A percentile compares a stretch with the other conserved stretches of the same genome.
These are phyloP conservation scores for Xylariales sp. DNA, from an alignment of 2,329 filamentous ascomycete species.

Conservation along the genomic window DNA sequence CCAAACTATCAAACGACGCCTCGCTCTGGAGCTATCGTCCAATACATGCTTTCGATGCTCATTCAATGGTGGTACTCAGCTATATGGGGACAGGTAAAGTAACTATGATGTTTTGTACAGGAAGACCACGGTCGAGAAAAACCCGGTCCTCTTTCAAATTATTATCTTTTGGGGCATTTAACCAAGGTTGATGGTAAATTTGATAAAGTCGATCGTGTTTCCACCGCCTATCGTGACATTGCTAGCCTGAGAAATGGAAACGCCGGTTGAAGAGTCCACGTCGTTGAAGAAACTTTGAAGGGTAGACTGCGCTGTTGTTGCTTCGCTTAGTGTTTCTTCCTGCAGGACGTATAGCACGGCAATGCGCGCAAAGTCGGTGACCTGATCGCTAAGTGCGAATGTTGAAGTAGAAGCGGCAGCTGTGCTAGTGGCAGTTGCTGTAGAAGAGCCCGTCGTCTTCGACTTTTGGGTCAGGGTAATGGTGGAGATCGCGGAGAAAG, in stretches of 20 bases:
- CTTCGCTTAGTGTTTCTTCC: constrained; percentile 43
- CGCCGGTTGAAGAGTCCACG: constrained; percentile 23
- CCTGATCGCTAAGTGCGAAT: constrained; percentile 50
- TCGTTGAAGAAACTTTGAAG: constrained; percentile 52
- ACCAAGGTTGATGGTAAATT: constrained; percentile 35
- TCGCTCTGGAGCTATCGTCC: constrained; percentile 4
- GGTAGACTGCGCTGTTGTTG: constrained; percentile 47
- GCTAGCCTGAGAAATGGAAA: constrained; percentile 29
- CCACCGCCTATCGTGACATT: constrained; percentile 37
- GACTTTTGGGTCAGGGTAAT: constrained; percentile 2
- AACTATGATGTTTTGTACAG: constrained; percentile 6
- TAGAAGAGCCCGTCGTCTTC: constrained; percentile 13
- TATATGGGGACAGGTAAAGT: background rate
- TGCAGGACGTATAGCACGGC: constrained; percentile 60
- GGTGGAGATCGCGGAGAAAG: constrained; percentile 11
- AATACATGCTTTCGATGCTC: constrained; percentile 4
- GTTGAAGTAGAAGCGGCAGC: constrained; percentile 21
- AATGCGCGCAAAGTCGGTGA: constrained; percentile 60
- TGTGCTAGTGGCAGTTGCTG: constrained; percentile 15
- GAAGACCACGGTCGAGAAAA: constrained; percentile 1
- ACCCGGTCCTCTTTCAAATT: background rate
- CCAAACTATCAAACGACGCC: constrained; percentile 1
- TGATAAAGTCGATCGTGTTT: constrained; percentile 47
- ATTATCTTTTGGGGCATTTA: too few species aligned
- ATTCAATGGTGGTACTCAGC: constrained; percentile 1